Base-by-base conservation (phyloP, 306 rosid genomes). In the Sindora glabra region DNA sequence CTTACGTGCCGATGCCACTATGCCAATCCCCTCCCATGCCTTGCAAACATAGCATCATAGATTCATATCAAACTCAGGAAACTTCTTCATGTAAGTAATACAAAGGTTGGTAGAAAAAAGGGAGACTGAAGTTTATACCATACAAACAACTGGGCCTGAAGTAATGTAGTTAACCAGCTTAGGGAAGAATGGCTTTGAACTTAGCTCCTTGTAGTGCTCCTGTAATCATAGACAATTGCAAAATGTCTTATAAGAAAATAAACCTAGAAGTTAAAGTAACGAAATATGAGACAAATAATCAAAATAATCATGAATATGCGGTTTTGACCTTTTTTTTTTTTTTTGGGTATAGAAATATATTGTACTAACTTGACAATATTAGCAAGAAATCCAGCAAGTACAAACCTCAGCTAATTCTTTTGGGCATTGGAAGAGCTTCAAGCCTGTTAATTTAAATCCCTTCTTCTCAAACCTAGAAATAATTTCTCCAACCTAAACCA, bases 21-120 rank as follows among this genome's bases (percentile, higher is more conserved):
- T 84, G 5, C 97, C 99, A 71, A 89, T 77, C 13, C 97, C 99
- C 76, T 94, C 99, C 97, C 99, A 94, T 52, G 94, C 99, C 99
- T 94, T 37, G 62, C 59, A 44, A 75, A 30, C 23, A 77, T n/a
- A 30, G 53, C 56, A 81, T 49, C 57, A n/a, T n/a, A n/a, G n/a
- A n/a, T n/a, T n/a, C n/a, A 49, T 54, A 62, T 68, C 69, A 70
- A 47, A 53, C 56, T 22, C 38, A 58, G 27, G 18, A 33, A 65
- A 36, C 11, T 56, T 41, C 54, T 70, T 62, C 79, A 53, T n/a
- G 18, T 46, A 18, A 27, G 30, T 59, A 55, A 16, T 19, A 33
- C 17, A 41, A 19, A 63, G 50, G 69, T n/a, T 45, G 14, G 54
- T 56, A 12, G 13, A 9, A 67, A 15, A 52, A 8, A 49, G 19